Conservation (phyloP, 768 basidiomycete genomes). For the Cubamyces lactineus region DNA sequence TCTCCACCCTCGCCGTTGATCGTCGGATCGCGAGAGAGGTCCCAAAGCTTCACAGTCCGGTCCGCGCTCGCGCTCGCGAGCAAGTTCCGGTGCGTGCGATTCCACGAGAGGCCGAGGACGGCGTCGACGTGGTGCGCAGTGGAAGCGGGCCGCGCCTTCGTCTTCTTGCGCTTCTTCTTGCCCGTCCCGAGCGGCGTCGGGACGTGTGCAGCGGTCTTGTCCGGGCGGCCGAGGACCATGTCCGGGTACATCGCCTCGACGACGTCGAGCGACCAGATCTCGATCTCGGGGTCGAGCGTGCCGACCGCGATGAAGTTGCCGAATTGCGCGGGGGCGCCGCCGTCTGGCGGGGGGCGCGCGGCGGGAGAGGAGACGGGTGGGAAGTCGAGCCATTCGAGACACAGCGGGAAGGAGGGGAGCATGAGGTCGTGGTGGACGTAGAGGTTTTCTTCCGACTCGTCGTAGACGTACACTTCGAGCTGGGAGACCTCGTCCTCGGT, state of each 20-base stretch:
- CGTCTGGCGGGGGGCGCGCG: conserved; percentile 37
- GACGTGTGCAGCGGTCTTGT: conserved; percentile 78
- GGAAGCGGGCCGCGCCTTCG: conserved; percentile 62
- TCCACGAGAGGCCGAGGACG: conserved; percentile 94
- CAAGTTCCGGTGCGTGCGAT: conserved; percentile 83
- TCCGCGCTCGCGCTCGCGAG: conserved; percentile 93
- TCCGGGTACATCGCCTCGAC: conserved; percentile 95
- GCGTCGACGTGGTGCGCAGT: conserved; percentile 89
- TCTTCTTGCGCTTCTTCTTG: conserved; percentile 94
- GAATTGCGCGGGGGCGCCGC: conserved; percentile 40
- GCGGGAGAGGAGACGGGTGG: conserved; percentile 59
- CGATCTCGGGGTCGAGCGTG: conserved; percentile 96
- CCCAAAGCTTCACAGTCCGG: conserved; percentile 97
- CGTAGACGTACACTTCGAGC: conserved; percentile 94
- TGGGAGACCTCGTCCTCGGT: conserved; percentile 97
- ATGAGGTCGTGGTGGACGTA: conserved; percentile 98
- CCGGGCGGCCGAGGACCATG: conserved; percentile 87
- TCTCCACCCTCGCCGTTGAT: conserved; percentile 50
- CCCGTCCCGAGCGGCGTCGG: conserved; percentile 86
- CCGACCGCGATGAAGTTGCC: conserved; percentile 97
- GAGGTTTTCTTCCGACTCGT: conserved; percentile 87
- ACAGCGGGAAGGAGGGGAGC: conserved; percentile 96
- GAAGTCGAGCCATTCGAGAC: conserved; percentile 99
- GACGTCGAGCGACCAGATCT: conserved; percentile 96
- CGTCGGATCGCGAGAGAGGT: conserved; percentile 72